A percentile compares a stretch with the other conserved stretches of the same genome.
Evolutionary conservation across 495 filamentous ascomycete genomes (phyloP).

Genomic region (Xylaria sp.): DNA sequence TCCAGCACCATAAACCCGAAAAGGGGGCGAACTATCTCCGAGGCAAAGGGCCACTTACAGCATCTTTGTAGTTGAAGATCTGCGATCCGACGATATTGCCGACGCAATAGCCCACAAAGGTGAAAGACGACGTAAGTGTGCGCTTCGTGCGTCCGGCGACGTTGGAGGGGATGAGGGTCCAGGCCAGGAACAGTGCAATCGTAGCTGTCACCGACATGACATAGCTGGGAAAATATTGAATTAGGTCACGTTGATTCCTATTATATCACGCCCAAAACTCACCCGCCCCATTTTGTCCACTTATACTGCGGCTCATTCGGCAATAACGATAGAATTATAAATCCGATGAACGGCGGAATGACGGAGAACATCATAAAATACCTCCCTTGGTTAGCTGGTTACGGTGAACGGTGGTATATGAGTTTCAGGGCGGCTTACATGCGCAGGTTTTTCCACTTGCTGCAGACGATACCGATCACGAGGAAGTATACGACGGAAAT

Average conservation of each 20-base stretch:
- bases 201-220: conserved; percentile 39
- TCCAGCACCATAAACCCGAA: conserved; percentile 34
- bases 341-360: conserved; percentile 39
- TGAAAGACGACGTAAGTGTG: conserved; percentile 45
- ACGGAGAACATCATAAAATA: conserved; percentile 44
- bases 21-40: too few species aligned
- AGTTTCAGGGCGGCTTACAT: conserved; percentile 32
- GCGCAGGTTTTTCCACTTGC: conserved; percentile 40
- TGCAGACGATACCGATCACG: conserved; percentile 37
- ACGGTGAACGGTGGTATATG: not conserved
- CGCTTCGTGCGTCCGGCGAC: conserved; percentile 44
- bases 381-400: conserved; percentile 16
- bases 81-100: conserved; percentile 67
- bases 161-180: conserved; percentile 44
- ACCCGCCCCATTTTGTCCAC: conserved; percentile 44
- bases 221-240: conserved; percentile 26
- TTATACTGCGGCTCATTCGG: conserved; percentile 43
- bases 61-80: conserved; percentile 55
- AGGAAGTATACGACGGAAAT: conserved; percentile 41
- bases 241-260: not conserved
- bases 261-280: conserved; percentile 3
- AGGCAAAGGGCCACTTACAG: not conserved
- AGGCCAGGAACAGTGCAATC: conserved; percentile 39
- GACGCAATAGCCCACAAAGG: conserved; percentile 56
- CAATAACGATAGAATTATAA: conserved; percentile 38